Conservation (phyloP, 2,329 filamentous ascomycete species). For the Metarhizium robertsii region DNA sequence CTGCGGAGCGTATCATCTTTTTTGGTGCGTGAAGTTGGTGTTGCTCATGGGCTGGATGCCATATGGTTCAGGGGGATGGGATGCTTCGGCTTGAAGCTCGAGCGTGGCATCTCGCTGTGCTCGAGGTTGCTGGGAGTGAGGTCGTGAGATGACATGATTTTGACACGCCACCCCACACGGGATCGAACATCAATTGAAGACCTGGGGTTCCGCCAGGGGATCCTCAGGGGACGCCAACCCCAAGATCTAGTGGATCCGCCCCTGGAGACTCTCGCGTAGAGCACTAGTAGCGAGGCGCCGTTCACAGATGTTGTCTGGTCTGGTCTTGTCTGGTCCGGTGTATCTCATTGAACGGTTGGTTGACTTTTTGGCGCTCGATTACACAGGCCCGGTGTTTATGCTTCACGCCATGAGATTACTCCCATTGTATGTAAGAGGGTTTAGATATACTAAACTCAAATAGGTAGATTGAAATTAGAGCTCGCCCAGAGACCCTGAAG, state of each 20-base stretch:
- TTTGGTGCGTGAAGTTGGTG: neutral
- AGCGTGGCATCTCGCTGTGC: neutral
- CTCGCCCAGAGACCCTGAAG: too few relatives aligned
- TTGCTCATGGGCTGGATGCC: neutral
- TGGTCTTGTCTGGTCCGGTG: too few relatives aligned
- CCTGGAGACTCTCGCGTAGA: neutral
- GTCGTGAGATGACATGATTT: neutral
- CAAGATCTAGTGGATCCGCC: conserved; percentile 4
- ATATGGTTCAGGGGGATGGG: neutral
- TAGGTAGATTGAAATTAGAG: too few relatives aligned
- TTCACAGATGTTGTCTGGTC: neutral
- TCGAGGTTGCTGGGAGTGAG: neutral
- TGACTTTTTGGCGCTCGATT: too few relatives aligned
- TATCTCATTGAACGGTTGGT: too few relatives aligned
- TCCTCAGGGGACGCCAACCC: conserved; percentile 1
- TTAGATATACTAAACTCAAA: too few relatives aligned
- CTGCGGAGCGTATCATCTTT: conserved; percentile 11
- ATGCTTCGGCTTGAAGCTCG: neutral
- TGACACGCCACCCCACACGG: neutral
- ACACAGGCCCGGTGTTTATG: too few relatives aligned
- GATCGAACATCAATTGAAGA: neutral
- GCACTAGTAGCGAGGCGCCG: neutral
- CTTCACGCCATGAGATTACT: too few relatives aligned
- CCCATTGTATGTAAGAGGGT: too few relatives aligned
- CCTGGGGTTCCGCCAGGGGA: neutral